Conservation (phyloP, 2,329 filamentous ascomycete species). For the Diaporthe sp. region DNA sequence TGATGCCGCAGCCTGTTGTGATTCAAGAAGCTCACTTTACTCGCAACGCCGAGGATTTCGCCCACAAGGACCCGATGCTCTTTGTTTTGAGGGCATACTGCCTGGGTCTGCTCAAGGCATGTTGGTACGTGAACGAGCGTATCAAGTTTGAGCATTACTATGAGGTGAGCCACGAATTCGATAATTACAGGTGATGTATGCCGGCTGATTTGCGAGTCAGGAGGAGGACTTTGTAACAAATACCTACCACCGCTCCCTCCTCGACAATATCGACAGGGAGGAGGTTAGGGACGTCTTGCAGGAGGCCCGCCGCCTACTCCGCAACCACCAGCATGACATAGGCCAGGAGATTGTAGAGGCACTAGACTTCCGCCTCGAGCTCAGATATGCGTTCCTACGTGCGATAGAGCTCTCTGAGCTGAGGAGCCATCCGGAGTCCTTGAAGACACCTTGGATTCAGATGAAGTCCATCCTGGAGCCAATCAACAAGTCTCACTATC, state of each 20-base stretch:
- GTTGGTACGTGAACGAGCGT: constrained; percentile 79
- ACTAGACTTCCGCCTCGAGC: constrained; percentile 71
- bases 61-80: constrained; percentile 59
- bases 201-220: constrained; percentile 52
- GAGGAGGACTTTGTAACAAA: constrained; percentile 98
- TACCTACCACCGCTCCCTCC: constrained; percentile 83
- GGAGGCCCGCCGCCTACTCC: constrained; percentile 64
- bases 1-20: constrained; percentile 74
- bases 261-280: constrained; percentile 70
- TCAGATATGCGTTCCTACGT: constrained; percentile 72
- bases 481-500: constrained; percentile 68
- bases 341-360: constrained; percentile 60
- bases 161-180: constrained; percentile 67
- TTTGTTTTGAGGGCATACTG: constrained; percentile 86
- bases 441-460: constrained; percentile 62
- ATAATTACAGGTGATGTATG: neutral
- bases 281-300: constrained; percentile 66
- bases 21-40: constrained; percentile 75
- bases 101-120: constrained; percentile 84
- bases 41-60: constrained; percentile 44
- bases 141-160: constrained; percentile 90
- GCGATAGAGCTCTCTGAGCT: constrained; percentile 61
- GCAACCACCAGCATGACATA: constrained; percentile 51
- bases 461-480: constrained; percentile 61
- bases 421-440: constrained; percentile 56